Evolutionary conservation across 306 rosid species (phyloP), one percentile per base, ranked within the genome.

Genomic region (Sphenostylis stenocarpa): DNA sequence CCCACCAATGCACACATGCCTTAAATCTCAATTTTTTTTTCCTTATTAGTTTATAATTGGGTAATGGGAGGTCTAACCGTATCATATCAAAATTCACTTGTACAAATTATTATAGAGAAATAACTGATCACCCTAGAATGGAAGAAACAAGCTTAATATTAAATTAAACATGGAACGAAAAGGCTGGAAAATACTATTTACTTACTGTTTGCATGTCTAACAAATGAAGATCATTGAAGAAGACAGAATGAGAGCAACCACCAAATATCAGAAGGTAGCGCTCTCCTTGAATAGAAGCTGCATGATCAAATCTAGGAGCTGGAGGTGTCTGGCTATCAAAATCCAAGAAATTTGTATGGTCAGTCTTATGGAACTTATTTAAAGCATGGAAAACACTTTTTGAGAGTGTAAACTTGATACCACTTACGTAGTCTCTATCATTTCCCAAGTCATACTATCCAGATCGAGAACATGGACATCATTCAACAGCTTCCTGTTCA

Each of bases 291-390:
- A 92, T 71, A 58, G 97, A 83, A 65, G 97, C 94, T 76, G 90
- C 80, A 78, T 96, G 99, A 85, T 96, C 99, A 6, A 86, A 96
- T 84, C 98, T 91, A 47, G 99, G 97, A 85, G 89, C 81, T 65
- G 99, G 97, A 80, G 94, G 92, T 68, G 90, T 84, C 92, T 88
- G 94, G 92, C 99, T 95, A 88, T 88, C 88, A 86, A 82, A 83
- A 86, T 70, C 80, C 77, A 88, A 82, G 41, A 77, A 88, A 84
- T 71, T 66, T 60, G 70, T 82, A 78, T 67, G 77, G 70, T 77
- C 69, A 48, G 67, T 72, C 69, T 47, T 75, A 70, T 21, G 44
- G 64, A 82, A 81, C 52, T 58, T 74, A 67, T 77, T 63, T 36
- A 39, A 80, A 43, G 47, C 81, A 65, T 38, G 73, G 20, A 85